Percentiles rank a stretch among this genome's conserved stretches.
Evolutionary conservation across 2,329 filamentous ascomycete genomes (phyloP).

Genomic region (Hirsutella minnesotensis): DNA sequence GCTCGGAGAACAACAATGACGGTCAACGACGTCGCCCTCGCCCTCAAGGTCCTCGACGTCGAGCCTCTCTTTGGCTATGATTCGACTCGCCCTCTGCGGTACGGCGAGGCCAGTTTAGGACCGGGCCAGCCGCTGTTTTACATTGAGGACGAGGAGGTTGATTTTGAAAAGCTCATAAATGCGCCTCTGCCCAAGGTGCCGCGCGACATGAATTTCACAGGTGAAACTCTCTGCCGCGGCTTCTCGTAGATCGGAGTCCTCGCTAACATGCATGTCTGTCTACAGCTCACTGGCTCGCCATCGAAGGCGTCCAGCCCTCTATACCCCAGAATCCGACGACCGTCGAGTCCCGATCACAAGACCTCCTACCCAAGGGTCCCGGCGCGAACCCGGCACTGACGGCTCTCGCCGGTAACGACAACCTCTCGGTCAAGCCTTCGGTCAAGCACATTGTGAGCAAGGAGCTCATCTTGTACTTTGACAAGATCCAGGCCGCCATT

Average conservation of each 20-base stretch:
- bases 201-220: constrained; percentile 82
- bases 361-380: constrained; percentile 80
- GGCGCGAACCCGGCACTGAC: constrained; percentile 74
- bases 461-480: constrained; percentile 92
- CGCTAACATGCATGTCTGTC: background rate
- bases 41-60: constrained; percentile 75
- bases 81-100: constrained; percentile 75
- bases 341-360: constrained; percentile 69
- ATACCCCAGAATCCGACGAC: constrained; percentile 93
- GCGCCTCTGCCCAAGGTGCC: constrained; percentile 90
- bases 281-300: constrained; percentile 87
- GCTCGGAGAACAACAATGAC: constrained; percentile 75
- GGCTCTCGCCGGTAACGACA: constrained; percentile 75
- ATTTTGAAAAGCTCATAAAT: constrained; percentile 98
- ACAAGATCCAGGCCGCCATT: constrained; percentile 82
- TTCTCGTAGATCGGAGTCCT: background rate
- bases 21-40: constrained; percentile 81
- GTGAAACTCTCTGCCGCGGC: constrained; percentile 33
- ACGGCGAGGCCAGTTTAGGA: constrained; percentile 86
- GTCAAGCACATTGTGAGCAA: constrained; percentile 96
- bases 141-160: constrained; percentile 94
- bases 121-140: constrained; percentile 94
- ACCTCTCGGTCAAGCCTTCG: constrained; percentile 71
- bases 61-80: constrained; percentile 97
- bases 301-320: constrained; percentile 92